Percentiles rank a stretch among this genome's conserved stretches.
These are phyloP conservation scores for Aureobasidium sp. DNA, from an alignment of 2,329 filamentous ascomycete genomes.

Conservation along the genomic window DNA sequence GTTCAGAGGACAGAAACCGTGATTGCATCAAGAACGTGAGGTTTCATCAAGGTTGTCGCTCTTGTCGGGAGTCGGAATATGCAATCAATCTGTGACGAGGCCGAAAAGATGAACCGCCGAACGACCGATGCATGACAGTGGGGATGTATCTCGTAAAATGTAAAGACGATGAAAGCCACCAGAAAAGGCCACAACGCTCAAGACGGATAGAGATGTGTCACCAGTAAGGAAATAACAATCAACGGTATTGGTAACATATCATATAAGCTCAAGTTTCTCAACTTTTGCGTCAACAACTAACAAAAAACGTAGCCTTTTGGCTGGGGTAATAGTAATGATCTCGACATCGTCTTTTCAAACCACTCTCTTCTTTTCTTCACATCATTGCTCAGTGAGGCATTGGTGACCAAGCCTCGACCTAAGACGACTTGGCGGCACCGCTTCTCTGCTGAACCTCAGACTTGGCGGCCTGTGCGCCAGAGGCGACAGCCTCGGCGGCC, in stretches of 20 bases:
- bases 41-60: background rate
- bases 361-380: background rate
- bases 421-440: conserved; percentile 31
- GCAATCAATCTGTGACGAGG: background rate
- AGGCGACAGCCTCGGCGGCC: conserved; percentile 54
- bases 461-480: conserved; percentile 67
- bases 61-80: background rate
- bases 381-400: background rate
- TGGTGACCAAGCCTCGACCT: background rate
- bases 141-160: background rate
- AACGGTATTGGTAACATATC: background rate
- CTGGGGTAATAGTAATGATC: conserved; percentile 1
- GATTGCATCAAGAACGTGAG: background rate
- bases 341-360: background rate
- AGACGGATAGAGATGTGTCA: background rate
- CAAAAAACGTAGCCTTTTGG: conserved; percentile 2
- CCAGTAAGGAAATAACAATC: background rate
- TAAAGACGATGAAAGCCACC: too few species aligned
- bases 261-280: background rate
- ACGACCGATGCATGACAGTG: background rate
- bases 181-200: too few species aligned
- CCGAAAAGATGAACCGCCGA: background rate
- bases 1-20: background rate
- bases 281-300: background rate
- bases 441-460: conserved; percentile 54